Conservation (phyloP, 2,329 filamentous ascomycete genomes). For the Pseudogymnoascus sp. region DNA sequence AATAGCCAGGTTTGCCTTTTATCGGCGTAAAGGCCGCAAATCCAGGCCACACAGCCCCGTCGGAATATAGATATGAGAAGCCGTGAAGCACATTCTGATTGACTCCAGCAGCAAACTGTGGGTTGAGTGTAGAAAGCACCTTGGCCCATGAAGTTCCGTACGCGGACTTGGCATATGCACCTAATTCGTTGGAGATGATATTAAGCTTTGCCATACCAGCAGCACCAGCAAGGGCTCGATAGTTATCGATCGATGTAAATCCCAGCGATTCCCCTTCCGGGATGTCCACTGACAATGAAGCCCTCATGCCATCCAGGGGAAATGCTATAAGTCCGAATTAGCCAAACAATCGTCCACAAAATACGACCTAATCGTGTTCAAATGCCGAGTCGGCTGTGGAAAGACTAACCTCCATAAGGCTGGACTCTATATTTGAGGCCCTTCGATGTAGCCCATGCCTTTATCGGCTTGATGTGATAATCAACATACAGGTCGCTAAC, state of each 20-base stretch:
- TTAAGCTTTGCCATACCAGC: conserved; percentile 11
- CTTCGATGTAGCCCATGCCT: neutral
- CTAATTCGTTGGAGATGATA: conserved; percentile 12
- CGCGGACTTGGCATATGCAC: conserved; percentile 9
- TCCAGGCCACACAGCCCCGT: conserved; percentile 5
- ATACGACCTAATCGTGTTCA: neutral
- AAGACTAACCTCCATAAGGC: neutral
- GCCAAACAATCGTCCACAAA: neutral
- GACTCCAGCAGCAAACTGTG: conserved; percentile 6
- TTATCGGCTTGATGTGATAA: neutral
- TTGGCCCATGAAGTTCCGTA: conserved; percentile 13
- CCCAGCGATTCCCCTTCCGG: neutral
- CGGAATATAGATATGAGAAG: conserved; percentile 2
- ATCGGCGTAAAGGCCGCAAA: conserved; percentile 3
- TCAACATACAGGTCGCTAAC: neutral
- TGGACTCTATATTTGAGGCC: neutral
- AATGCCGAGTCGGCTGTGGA: neutral
- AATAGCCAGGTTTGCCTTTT: conserved; percentile 2
- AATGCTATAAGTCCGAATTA: neutral
- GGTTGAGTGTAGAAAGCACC: conserved; percentile 10
- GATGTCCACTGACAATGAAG: neutral
- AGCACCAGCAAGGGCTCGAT: conserved; percentile 12
- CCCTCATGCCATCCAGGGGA: neutral
- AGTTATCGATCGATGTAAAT: conserved; percentile 5
- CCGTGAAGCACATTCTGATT: conserved; percentile 9